These are phyloP conservation scores for Petunia axillaris DNA, from an alignment of 257 asterid species.

Conservation along the genomic window DNA sequence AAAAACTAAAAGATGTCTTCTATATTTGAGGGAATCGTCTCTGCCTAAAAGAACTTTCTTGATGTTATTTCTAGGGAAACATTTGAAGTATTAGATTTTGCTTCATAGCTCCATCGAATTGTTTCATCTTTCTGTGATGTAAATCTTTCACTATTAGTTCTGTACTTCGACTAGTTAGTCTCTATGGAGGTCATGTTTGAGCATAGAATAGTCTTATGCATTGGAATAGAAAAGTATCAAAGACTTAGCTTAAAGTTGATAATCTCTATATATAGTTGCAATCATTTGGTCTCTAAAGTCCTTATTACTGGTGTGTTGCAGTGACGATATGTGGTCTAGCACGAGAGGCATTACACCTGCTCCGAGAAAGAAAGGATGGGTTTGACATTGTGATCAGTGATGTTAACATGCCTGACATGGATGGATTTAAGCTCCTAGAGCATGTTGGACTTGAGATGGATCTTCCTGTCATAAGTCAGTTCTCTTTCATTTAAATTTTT, in stretches of 20 bases:
- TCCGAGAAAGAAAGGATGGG: conserved; percentile 81
- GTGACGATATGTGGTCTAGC: conserved; percentile 83
- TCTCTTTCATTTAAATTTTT: background rate
- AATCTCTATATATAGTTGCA: background rate
- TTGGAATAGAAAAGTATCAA: background rate
- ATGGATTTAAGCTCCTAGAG: conserved; percentile 94
- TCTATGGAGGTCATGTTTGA: background rate
- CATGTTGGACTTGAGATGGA: conserved; percentile 97
- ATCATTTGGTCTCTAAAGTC: conserved; percentile 25
- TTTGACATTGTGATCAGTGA: conserved; percentile 92
- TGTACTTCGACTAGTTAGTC: background rate
- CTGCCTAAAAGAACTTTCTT: background rate
- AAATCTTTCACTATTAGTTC: conserved; percentile 15
- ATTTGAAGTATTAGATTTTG: background rate
- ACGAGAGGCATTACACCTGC: conserved; percentile 72
- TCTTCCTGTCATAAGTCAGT: conserved; percentile 91
- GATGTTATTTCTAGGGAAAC: background rate
- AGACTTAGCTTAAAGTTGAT: background rate
- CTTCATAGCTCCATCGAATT: conserved; percentile 1
- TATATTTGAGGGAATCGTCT: background rate
- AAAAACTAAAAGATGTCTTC: background rate
- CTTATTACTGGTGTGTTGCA: conserved; percentile 43
- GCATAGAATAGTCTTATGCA: background rate
- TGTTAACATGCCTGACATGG: conserved; percentile 99
- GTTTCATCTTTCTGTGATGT: background rate